These are phyloP conservation scores for Cladophialophora yegresii DNA, from an alignment of 2,329 filamentous ascomycete genomes.

Conservation along the genomic window DNA sequence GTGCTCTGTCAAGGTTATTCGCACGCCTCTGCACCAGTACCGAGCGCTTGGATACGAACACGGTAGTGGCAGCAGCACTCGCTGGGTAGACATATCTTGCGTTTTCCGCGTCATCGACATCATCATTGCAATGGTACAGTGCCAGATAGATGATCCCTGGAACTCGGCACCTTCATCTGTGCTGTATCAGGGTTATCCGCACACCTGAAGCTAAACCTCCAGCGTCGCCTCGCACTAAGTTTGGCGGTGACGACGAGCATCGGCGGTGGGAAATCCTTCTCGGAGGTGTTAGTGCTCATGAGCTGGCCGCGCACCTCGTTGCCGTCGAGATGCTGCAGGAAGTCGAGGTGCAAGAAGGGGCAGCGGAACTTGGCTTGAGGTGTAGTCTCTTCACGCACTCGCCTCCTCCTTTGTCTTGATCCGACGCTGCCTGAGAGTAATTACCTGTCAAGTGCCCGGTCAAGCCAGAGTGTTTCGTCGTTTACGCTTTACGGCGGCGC, in stretches of 20 bases:
- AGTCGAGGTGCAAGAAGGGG: conserved; percentile 62
- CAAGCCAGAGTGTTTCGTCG: no score
- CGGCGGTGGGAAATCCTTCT: conserved; percentile 51
- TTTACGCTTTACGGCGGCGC: no score
- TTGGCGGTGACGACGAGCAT: conserved; percentile 58
- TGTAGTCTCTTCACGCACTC: no score
- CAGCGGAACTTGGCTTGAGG: conserved; percentile 61
- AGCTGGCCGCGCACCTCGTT: conserved; percentile 54
- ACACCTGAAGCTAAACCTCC: background rate
- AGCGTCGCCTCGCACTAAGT: conserved; percentile 38
- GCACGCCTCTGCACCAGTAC: no score
- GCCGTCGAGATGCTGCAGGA: conserved; percentile 57
- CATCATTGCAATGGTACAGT: background rate
- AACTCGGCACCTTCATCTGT: no score
- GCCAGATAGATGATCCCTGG: background rate
- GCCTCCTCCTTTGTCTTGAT: no score
- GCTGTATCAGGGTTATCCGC: background rate
- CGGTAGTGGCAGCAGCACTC: background rate
- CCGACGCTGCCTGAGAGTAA: no score
- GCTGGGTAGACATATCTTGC: background rate
- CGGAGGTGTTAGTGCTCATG: conserved; percentile 38
- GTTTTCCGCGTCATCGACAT: background rate
- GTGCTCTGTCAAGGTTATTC: no score
- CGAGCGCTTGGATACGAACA: background rate
- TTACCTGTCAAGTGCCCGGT: no score